Conservation (phyloP, 176 grass and related monocot species). For the Saccharum officinarum region DNA sequence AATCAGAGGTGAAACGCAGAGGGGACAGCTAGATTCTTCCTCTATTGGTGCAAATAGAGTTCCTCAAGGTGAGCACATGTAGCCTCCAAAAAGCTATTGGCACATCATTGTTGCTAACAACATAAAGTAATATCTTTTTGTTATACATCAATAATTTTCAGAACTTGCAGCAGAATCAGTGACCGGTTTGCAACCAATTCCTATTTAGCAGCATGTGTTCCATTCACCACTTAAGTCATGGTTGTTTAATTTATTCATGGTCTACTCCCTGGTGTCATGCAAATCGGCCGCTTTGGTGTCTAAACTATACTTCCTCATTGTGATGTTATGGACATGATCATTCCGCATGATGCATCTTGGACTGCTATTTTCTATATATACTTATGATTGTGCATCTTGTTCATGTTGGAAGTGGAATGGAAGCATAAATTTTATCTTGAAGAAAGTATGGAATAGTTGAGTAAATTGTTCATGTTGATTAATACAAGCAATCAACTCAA, state of each 20-base stretch:
- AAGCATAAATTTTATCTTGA: too few species aligned
- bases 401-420: too few species aligned
- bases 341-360: neutral
- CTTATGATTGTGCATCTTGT: too few species aligned
- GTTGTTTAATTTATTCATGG: too few species aligned
- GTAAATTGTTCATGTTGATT: too few species aligned
- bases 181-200: neutral
- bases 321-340: neutral
- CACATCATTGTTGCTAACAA: neutral
- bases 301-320: neutral
- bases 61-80: slow-evolving; percentile 41
- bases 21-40: slow-evolving; percentile 24
- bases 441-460: too few species aligned
- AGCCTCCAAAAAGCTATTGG: neutral
- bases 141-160: neutral
- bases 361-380: neutral
- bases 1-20: slow-evolving; percentile 44
- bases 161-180: neutral
- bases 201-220: neutral
- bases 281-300: neutral
- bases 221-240: neutral
- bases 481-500: too few species aligned
- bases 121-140: neutral
- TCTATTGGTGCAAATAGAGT: slow-evolving; percentile 31
- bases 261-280: neutral